Conservation (phyloP, 805 yeast species). For the Candida odintsovae region DNA sequence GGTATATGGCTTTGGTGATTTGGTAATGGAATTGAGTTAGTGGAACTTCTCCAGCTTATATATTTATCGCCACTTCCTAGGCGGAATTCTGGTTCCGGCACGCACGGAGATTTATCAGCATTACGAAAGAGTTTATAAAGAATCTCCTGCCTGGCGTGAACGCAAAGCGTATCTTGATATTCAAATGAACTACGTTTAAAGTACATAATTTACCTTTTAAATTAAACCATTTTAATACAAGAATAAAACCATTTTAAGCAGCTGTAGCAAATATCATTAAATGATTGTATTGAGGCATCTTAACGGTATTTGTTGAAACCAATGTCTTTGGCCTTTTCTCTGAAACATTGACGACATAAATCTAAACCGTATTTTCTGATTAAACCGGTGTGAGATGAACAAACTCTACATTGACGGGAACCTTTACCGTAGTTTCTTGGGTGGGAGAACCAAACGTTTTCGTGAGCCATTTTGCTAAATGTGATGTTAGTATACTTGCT, state of each 20-base stretch:
- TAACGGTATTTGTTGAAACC: constrained; percentile 99
- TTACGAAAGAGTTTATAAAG: neutral
- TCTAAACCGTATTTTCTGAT: constrained; percentile 99
- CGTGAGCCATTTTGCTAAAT: constrained; percentile 89
- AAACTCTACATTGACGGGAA: constrained; percentile 99
- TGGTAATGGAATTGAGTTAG: neutral
- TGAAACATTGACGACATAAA: constrained; percentile 99
- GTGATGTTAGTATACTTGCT: constrained; percentile 17
- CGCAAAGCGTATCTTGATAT: no score
- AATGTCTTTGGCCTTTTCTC: constrained; percentile 98
- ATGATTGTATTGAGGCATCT: constrained; percentile 21
- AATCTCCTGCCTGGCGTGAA: no score
- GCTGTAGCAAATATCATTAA: neutral
- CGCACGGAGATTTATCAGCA: neutral
- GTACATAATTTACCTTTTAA: constrained; percentile 1
- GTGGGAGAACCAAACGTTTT: constrained; percentile 99
- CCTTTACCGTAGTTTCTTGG: constrained; percentile 99
- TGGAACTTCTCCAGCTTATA: neutral
- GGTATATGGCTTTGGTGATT: neutral
- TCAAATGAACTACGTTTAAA: neutral
- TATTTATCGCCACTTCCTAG: neutral
- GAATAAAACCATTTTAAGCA: constrained; percentile 11
- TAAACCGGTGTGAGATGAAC: constrained; percentile 98
- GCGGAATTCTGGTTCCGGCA: neutral
- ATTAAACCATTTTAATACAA: constrained; percentile 14